Evolutionary conservation across 768 basidiomycete genomes (phyloP).

Genomic region (Russula sp.): DNA sequence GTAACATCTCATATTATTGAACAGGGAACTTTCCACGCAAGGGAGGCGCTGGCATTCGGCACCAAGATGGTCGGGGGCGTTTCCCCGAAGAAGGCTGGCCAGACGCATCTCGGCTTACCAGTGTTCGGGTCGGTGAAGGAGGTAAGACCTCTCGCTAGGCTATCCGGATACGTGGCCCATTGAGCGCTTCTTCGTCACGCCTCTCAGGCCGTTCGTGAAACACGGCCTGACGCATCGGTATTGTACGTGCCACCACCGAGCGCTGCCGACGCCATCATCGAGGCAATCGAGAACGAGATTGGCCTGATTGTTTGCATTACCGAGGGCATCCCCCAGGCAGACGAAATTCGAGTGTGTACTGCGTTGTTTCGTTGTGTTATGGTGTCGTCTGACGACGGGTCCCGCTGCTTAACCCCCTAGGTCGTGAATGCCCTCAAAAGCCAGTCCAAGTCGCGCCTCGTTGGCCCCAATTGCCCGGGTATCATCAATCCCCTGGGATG

Average conservation of each 20-base stretch:
- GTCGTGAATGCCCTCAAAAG: conserved; percentile 91
- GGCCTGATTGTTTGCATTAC: conserved; percentile 97
- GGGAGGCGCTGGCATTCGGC: conserved; percentile 89
- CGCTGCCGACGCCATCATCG: conserved; percentile 95
- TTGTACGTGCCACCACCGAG: conserved; percentile 97
- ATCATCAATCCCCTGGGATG: conserved; percentile 96
- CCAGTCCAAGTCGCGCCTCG: conserved; percentile 91
- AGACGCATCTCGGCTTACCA: conserved; percentile 90
- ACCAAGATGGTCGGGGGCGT: conserved; percentile 98
- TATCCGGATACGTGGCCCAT: conserved; percentile 2
- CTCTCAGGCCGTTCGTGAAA: conserved; percentile 74
- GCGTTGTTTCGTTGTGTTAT: neutral
- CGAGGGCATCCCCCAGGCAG: conserved; percentile 96
- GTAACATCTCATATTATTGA: neutral
- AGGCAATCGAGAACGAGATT: conserved; percentile 98
- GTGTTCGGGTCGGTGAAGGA: conserved; percentile 90
- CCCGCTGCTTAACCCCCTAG: conserved; percentile 33
- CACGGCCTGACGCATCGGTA: conserved; percentile 87
- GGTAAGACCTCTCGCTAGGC: conserved; percentile 40
- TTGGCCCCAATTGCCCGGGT: conserved; percentile 98
- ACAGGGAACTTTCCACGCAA: conserved; percentile 94
- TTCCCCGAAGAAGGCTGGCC: conserved; percentile 93
- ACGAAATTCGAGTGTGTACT: conserved; percentile 77
- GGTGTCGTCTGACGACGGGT: neutral
- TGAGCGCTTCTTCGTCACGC: neutral